These are phyloP conservation scores for Epichloe amarillans DNA, from an alignment of 2,329 filamentous ascomycete species.

Conservation along the genomic window DNA sequence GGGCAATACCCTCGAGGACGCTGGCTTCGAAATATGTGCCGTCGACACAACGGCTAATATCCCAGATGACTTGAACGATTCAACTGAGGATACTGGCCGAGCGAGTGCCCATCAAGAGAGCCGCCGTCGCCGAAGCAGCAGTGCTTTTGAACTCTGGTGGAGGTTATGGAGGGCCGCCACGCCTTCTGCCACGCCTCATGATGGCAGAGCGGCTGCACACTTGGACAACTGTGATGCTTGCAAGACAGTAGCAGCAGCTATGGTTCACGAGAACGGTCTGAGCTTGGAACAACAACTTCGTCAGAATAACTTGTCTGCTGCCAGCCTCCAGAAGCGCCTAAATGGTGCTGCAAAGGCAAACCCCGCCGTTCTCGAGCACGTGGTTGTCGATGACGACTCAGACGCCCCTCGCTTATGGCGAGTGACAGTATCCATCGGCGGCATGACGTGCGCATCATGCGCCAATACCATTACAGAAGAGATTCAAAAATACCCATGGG, in stretches of 20 bases:
- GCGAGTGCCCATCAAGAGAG: conserved; percentile 12
- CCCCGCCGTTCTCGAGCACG: conserved; percentile 11
- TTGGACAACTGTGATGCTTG: conserved; percentile 26
- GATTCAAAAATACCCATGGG: conserved; percentile 41
- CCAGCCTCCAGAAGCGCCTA: conserved; percentile 4
- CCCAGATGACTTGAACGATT: conserved; percentile 15
- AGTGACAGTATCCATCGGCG: conserved; percentile 46
- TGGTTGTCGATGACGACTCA: conserved; percentile 11
- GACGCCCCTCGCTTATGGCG: conserved; percentile 24
- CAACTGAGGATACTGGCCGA: conserved; percentile 9
- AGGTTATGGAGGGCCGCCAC: conserved; percentile 17
- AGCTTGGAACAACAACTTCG: conserved; percentile 2
- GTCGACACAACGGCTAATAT: conserved; percentile 25
- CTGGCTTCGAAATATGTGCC: conserved; percentile 45
- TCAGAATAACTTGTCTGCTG: conserved; percentile 3
- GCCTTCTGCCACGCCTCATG: conserved; percentile 12
- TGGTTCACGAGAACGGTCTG: conserved; percentile 3
- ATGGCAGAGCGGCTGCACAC: conserved; percentile 18
- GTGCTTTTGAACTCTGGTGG: conserved; percentile 18
- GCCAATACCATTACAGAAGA: conserved; percentile 47
- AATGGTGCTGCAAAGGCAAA: background rate
- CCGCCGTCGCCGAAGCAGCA: conserved; percentile 8
- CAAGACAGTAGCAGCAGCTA: conserved; percentile 10
- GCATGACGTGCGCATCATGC: conserved; percentile 64
- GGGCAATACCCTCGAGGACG: conserved; percentile 35